Evolutionary conservation across 768 basidiomycete species (phyloP).

Genomic region (Calvatia gigantea): DNA sequence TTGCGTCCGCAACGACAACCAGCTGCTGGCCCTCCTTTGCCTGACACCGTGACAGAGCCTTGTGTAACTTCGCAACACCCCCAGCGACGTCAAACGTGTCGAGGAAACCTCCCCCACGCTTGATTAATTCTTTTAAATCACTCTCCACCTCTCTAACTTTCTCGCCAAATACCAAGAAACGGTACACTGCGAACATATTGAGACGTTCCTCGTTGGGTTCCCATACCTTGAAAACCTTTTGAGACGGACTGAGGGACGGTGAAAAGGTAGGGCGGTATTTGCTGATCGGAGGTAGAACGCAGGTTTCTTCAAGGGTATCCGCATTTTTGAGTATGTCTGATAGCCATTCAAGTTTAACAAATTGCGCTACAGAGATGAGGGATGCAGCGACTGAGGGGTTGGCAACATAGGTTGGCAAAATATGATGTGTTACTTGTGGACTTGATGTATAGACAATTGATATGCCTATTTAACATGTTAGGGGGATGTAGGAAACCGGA

Average conservation of each 20-base stretch:
- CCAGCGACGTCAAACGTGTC: constrained; percentile 55
- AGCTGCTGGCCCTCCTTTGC: constrained; percentile 48
- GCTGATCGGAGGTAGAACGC: constrained; percentile 43
- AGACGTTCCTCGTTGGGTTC: constrained; percentile 63
- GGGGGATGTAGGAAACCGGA: neutral
- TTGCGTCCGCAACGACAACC: constrained; percentile 50
- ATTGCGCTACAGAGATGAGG: constrained; percentile 50
- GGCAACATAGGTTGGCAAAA: constrained; percentile 48
- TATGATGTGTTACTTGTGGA: constrained; percentile 59
- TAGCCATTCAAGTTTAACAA: constrained; percentile 71
- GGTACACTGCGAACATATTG: constrained; percentile 45
- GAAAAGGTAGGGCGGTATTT: constrained; percentile 62
- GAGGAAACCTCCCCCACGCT: constrained; percentile 54
- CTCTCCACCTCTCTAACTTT: constrained; percentile 44
- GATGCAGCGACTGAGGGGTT: constrained; percentile 51
- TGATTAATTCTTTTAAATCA: constrained; percentile 52
- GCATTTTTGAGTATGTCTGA: constrained; percentile 48
- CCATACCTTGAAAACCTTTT: constrained; percentile 59
- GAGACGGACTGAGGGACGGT: constrained; percentile 39
- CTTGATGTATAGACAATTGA: constrained; percentile 44
- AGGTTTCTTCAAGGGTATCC: constrained; percentile 47
- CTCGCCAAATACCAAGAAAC: constrained; percentile 63
- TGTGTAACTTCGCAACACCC: constrained; percentile 48
- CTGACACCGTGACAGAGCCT: constrained; percentile 47
- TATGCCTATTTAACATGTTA: constrained; percentile 40